phyloP scores from a whole-genome alignment of 805 yeast species.

The Peterozyma toletana region DNA sequence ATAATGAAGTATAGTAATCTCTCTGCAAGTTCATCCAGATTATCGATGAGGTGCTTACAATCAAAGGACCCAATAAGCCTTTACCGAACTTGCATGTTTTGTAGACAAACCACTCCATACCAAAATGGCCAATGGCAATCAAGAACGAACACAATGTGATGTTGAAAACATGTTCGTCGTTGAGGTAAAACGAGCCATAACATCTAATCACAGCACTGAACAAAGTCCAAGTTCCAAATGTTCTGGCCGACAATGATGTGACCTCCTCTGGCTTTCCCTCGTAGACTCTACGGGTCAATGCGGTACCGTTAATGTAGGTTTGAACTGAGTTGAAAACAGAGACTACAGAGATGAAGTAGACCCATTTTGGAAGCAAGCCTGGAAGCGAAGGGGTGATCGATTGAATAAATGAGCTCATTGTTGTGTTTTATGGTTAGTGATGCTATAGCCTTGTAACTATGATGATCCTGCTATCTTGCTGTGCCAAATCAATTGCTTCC shows the following conservation, averaged over 20 bases:
- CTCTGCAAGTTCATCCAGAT: conserved; percentile 76
- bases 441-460: no score
- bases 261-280: conserved; percentile 55
- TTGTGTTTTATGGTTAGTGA: no score
- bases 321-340: conserved; percentile 87
- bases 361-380: conserved; percentile 71
- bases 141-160: conserved; percentile 73
- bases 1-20: conserved; percentile 41
- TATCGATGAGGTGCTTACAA: conserved; percentile 69
- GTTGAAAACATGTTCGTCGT: conserved; percentile 65
- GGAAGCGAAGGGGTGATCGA: conserved; percentile 32
- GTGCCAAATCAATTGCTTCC: no score
- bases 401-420: not conserved
- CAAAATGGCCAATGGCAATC: conserved; percentile 81
- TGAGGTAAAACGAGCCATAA: conserved; percentile 77
- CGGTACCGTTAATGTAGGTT: conserved; percentile 69
- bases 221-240: conserved; percentile 98
- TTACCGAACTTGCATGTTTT: conserved; percentile 78
- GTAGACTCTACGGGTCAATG: conserved; percentile 76
- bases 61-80: conserved; percentile 83
- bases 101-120: conserved; percentile 73
- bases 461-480: no score
- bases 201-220: conserved; percentile 77
- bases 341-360: conserved; percentile 64
- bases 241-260: conserved; percentile 71